Evolutionary conservation across 345 rosid genomes (phyloP).

Genomic region (Streptanthus diversifolius): DNA sequence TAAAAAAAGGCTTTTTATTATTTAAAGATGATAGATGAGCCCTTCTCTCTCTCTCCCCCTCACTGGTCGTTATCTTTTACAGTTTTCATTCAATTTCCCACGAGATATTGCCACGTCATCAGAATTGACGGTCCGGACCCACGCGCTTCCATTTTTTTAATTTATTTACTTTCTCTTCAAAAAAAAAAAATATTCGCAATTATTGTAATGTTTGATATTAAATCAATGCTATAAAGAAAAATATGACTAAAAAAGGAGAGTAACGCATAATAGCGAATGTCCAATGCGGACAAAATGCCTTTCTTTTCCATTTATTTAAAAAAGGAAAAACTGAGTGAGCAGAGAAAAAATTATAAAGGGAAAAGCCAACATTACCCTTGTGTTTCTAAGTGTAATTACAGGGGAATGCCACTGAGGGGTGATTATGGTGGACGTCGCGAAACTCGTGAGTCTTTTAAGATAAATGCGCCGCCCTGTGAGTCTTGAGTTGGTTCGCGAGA

Average conservation of each 20-base stretch:
- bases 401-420: constrained; percentile 12
- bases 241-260: neutral
- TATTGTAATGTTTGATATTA: constrained; percentile 6
- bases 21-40: constrained; percentile 12
- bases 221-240: neutral
- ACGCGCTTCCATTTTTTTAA: constrained; percentile 10
- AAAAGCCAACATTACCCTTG: neutral
- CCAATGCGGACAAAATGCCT: constrained; percentile 28
- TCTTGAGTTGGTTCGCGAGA: constrained; percentile 17
- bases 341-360: neutral
- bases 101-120: constrained; percentile 53
- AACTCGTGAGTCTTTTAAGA: constrained; percentile 34
- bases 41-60: constrained; percentile 13
- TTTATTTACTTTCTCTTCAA: neutral
- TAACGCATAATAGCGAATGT: constrained; percentile 24
- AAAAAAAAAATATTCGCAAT: constrained; percentile 10
- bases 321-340: neutral
- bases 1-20: neutral
- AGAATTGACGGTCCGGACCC: constrained; percentile 36
- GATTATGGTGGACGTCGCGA: constrained; percentile 22
- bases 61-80: constrained; percentile 54
- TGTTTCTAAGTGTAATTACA: neutral
- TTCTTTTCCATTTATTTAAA: neutral
- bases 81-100: constrained; percentile 49
- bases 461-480: constrained; percentile 18